A percentile compares a stretch with the other conserved stretches of the same genome.
Evolutionary conservation across 2,329 filamentous ascomycete genomes (phyloP).

Genomic region (Pyrenophora seminiperda): DNA sequence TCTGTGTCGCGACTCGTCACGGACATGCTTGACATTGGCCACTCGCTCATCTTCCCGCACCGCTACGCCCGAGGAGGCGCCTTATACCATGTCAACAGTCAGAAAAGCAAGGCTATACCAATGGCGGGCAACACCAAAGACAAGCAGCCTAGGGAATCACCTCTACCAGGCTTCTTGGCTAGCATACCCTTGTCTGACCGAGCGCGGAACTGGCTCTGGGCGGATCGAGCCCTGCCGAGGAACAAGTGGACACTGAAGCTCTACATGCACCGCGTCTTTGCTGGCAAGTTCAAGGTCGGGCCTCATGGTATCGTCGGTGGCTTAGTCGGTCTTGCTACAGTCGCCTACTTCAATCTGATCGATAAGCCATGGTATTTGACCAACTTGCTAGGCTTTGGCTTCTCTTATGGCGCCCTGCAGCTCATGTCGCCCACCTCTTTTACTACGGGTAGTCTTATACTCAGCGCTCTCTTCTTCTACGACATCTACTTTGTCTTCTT

Average conservation of each 20-base stretch:
- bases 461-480: constrained; percentile 85
- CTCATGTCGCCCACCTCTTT: constrained; percentile 90
- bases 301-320: constrained; percentile 62
- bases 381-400: constrained; percentile 84
- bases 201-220: constrained; percentile 54
- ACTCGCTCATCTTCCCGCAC: constrained; percentile 73
- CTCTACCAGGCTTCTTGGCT: constrained; percentile 59
- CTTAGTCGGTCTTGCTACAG: constrained; percentile 59
- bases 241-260: constrained; percentile 59
- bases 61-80: constrained; percentile 63
- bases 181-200: constrained; percentile 52
- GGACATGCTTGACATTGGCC: constrained; percentile 69
- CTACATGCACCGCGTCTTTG: constrained; percentile 59
- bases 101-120: constrained; percentile 40
- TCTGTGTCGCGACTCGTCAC: constrained; percentile 74
- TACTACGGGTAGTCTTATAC: constrained; percentile 75
- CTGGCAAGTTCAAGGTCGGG: constrained; percentile 59
- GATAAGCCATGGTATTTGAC: constrained; percentile 72
- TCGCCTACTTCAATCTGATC: constrained; percentile 68
- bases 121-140: constrained; percentile 36
- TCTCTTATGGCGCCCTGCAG: constrained; percentile 82
- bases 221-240: constrained; percentile 53
- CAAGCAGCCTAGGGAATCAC: constrained; percentile 45
- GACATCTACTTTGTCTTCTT: constrained; percentile 94
- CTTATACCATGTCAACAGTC: constrained; percentile 55